Evolutionary conservation across 768 basidiomycete genomes (phyloP).

Genomic region (Solioccasus polychromus): DNA sequence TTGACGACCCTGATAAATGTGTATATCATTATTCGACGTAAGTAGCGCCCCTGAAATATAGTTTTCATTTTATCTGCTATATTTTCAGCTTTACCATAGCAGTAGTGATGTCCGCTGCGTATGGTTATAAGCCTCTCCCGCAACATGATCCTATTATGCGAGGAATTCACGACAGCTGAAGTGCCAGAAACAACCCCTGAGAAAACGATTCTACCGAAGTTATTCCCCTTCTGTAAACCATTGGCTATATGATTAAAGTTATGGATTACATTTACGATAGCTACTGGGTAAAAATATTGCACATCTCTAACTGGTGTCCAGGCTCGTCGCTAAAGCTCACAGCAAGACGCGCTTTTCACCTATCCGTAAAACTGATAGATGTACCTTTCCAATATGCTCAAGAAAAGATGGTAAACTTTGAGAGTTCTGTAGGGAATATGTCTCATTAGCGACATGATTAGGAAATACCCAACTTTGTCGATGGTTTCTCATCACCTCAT

Average conservation of each 20-base stretch:
- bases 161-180: neutral
- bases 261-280: slow-evolving; percentile 2
- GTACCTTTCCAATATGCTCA: slow-evolving; percentile 6
- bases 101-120: slow-evolving; percentile 1
- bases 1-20: neutral
- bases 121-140: slow-evolving; percentile 5
- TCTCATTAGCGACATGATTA: neutral
- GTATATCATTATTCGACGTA: neutral
- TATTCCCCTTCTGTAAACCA: slow-evolving; percentile 9
- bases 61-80: neutral
- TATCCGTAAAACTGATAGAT: neutral
- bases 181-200: neutral
- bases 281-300: slow-evolving; percentile 16
- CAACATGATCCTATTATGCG: slow-evolving; percentile 7
- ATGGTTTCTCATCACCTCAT: slow-evolving; percentile 5
- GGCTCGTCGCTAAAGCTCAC: slow-evolving; percentile 4
- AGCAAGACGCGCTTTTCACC: neutral
- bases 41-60: neutral
- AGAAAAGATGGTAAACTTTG: neutral
- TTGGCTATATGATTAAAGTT: neutral
- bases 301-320: slow-evolving; percentile 23
- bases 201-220: neutral
- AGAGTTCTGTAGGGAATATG: neutral
- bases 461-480: neutral
- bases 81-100: slow-evolving; percentile 3